Evolutionary conservation across 2,329 filamentous ascomycete genomes (phyloP).

Genomic region (Exserohilum rostratum): DNA sequence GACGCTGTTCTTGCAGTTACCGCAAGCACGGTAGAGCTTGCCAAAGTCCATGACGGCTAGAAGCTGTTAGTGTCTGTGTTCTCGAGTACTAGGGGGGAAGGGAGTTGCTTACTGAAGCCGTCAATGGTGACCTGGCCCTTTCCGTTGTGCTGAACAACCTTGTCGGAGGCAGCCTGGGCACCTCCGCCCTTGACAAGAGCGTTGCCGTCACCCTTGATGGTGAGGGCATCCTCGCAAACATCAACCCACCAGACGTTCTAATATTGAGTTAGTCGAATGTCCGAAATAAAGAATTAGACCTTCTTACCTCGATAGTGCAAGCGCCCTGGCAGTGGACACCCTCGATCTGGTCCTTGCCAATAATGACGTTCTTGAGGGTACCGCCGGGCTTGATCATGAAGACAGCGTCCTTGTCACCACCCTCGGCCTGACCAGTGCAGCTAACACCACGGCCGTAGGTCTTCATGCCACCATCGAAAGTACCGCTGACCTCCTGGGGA

Average conservation of each 20-base stretch:
- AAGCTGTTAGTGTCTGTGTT: conserved; percentile 31
- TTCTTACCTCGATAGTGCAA: conserved; percentile 50
- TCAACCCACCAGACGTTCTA: conserved; percentile 52
- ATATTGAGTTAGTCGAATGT: conserved; percentile 34
- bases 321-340: conserved; percentile 45
- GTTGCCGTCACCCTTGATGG: conserved; percentile 47
- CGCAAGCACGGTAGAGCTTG: conserved; percentile 57
- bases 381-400: conserved; percentile 60
- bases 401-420: conserved; percentile 56
- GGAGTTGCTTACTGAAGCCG: conserved; percentile 34
- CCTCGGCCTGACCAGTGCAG: conserved; percentile 54
- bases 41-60: conserved; percentile 43
- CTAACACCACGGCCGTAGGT: conserved; percentile 41
- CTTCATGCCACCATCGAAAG: conserved; percentile 44
- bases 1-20: conserved; percentile 56
- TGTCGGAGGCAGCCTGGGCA: conserved; percentile 48
- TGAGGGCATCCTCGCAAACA: conserved; percentile 51
- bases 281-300: neutral
- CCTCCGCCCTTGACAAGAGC: conserved; percentile 51
- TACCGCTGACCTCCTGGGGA: conserved; percentile 30
- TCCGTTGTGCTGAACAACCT: conserved; percentile 54
- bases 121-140: conserved; percentile 49
- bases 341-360: conserved; percentile 57
- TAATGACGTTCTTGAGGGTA: conserved; percentile 62
- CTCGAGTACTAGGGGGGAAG: conserved; percentile 48